Evolutionary conservation across 441 rosid species (phyloP).

Genomic region (Dalechampia spathulata): DNA sequence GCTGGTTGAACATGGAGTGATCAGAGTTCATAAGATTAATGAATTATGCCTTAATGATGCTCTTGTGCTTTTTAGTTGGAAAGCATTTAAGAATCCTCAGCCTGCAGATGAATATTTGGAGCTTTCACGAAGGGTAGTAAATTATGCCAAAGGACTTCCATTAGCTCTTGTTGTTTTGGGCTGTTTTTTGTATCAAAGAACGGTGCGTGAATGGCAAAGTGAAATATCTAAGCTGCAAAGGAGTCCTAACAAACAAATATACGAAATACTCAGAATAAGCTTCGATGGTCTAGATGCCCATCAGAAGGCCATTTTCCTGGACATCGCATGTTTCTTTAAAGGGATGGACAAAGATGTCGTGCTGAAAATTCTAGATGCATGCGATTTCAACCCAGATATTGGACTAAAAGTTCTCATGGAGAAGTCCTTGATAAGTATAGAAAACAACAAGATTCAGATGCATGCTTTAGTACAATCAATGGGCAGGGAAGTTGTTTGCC

Average conservation of each 20-base stretch:
- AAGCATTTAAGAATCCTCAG: conserved; percentile 12
- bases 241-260: conserved; percentile 8
- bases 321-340: conserved; percentile 31
- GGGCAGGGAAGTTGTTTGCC: conserved; percentile 19
- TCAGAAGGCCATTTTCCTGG: conserved; percentile 20
- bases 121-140: conserved; percentile 1
- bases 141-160: conserved; percentile 15
- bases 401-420: conserved; percentile 18
- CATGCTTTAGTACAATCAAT: conserved; percentile 23
- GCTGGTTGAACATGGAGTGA: conserved; percentile 3
- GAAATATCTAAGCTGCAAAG: conserved; percentile 10
- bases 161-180: conserved; percentile 21
- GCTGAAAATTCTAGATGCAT: conserved; percentile 13
- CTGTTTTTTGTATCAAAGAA: conserved; percentile 13
- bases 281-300: conserved; percentile 12
- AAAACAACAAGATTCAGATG: conserved; percentile 19
- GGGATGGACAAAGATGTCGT: conserved; percentile 19
- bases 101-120: conserved; percentile 4
- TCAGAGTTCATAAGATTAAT: neutral
- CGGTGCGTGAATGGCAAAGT: conserved; percentile 17
- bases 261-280: conserved; percentile 10
- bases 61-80: conserved; percentile 14
- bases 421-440: conserved; percentile 14
- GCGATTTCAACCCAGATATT: conserved; percentile 14
- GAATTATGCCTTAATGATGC: conserved; percentile 10